A percentile compares a stretch with the other conserved stretches of the same genome.
phyloP scores from a whole-genome alignment of 2,329 filamentous ascomycete species.

The Keithomyces neogunnii region DNA sequence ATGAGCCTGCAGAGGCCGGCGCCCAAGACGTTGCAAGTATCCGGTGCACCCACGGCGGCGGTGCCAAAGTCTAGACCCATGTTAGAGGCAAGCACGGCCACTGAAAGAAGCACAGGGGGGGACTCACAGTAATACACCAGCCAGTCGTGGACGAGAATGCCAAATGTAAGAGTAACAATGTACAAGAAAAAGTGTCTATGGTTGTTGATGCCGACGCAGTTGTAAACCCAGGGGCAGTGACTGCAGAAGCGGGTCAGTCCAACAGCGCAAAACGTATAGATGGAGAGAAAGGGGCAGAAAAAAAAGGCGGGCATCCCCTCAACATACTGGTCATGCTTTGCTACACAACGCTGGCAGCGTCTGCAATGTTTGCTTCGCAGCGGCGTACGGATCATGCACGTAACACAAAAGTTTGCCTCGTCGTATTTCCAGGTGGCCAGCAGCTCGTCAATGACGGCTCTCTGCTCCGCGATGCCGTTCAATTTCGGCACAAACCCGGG shows the following conservation, averaged over 20 bases:
- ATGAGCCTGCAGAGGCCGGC: conserved; percentile 65
- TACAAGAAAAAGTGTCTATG: conserved; percentile 94
- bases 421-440: conserved; percentile 83
- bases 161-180: conserved; percentile 66
- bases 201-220: conserved; percentile 93
- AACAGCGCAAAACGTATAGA: too few relatives aligned
- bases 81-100: neutral
- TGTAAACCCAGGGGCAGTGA: conserved; percentile 97
- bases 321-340: conserved; percentile 89
- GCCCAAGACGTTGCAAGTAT: conserved; percentile 67
- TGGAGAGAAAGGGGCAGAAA: neutral
- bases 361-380: conserved; percentile 94
- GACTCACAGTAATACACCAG: conserved; percentile 63
- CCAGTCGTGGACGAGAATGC: conserved; percentile 64
- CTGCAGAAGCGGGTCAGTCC: conserved; percentile 31
- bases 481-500: conserved; percentile 91
- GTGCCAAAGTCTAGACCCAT: conserved; percentile 50
- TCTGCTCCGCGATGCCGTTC: conserved; percentile 81
- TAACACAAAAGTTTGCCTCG: conserved; percentile 86
- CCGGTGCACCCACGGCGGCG: conserved; percentile 43
- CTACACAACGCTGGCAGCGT: conserved; percentile 83
- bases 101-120: neutral
- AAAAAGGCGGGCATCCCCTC: too few relatives aligned
- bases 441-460: conserved; percentile 79
- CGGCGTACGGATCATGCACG: conserved; percentile 89